phyloP scores from a whole-genome alignment of 1,284 basidiomycete species.

The Rhodotorula sp. region DNA sequence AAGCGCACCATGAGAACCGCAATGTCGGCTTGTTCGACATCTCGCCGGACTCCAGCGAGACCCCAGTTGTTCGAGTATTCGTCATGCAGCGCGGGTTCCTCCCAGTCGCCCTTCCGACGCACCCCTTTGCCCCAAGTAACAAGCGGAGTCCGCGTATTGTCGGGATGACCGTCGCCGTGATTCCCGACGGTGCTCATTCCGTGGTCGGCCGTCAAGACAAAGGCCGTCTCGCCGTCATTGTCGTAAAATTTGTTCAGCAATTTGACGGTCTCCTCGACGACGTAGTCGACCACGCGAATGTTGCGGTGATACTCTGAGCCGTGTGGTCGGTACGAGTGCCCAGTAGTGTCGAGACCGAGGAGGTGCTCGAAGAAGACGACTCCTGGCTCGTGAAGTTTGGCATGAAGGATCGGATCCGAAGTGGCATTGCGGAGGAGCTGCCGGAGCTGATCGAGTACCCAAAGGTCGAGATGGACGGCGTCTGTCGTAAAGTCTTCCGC shows the following conservation, averaged over 20 bases:
- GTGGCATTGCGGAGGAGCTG: constrained; percentile 65
- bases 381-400: constrained; percentile 58
- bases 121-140: constrained; percentile 77
- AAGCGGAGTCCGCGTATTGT: constrained; percentile 80
- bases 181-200: constrained; percentile 85
- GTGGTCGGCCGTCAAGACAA: constrained; percentile 83
- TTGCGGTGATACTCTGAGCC: constrained; percentile 79
- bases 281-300: constrained; percentile 73
- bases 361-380: constrained; percentile 82
- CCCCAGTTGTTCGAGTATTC: constrained; percentile 65
- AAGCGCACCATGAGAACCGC: constrained; percentile 66
- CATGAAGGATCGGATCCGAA: constrained; percentile 54
- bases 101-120: constrained; percentile 12
- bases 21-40: constrained; percentile 82
- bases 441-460: constrained; percentile 70
- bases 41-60: constrained; percentile 57
- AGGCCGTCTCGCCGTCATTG: constrained; percentile 66
- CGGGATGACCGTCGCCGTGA: constrained; percentile 85
- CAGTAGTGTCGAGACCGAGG: constrained; percentile 80
- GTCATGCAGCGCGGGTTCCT: constrained; percentile 54
- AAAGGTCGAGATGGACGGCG: constrained; percentile 72
- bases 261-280: constrained; percentile 67
- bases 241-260: constrained; percentile 66
- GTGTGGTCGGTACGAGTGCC: constrained; percentile 81
- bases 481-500: constrained; percentile 74